Percentiles rank a stretch among this genome's conserved stretches.
Conservation (phyloP, 352 stramenopile genomes). For the Pilasporangium apinafurcum region DNA sequence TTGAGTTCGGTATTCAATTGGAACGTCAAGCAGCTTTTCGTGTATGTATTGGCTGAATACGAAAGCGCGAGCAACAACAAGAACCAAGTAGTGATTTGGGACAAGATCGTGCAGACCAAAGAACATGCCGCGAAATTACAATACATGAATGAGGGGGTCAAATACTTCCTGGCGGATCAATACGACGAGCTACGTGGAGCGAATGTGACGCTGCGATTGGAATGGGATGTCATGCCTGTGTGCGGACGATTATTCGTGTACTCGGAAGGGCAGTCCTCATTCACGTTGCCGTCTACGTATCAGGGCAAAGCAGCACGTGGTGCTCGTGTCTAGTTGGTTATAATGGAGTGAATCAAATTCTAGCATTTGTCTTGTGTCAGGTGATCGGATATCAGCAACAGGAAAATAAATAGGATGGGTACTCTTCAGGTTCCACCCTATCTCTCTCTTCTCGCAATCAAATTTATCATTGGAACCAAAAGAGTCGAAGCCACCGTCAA, state of each 20-base stretch:
- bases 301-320: conserved; percentile 45
- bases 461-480: conserved; percentile 11
- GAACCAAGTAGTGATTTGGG: conserved; percentile 85
- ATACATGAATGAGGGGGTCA: conserved; percentile 60
- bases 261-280: conserved; percentile 36
- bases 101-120: conserved; percentile 74
- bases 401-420: no score
- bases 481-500: conserved; percentile 8
- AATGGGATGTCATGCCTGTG: conserved; percentile 86
- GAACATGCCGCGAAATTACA: conserved; percentile 37
- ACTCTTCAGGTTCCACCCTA: no score
- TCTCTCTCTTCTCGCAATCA: no score
- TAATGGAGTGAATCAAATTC: no score
- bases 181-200: conserved; percentile 65
- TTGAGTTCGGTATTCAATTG: conserved; percentile 87
- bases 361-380: no score
- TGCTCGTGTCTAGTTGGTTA: no score
- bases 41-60: conserved; percentile 85
- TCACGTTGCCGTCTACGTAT: conserved; percentile 59
- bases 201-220: conserved; percentile 75
- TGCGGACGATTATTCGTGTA: conserved; percentile 74
- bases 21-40: conserved; percentile 88
- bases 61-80: conserved; percentile 45
- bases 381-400: no score
- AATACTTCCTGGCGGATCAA: conserved; percentile 82